Conservation (phyloP, 805 yeast genomes). For the Schizosaccharomyces lindneri region DNA sequence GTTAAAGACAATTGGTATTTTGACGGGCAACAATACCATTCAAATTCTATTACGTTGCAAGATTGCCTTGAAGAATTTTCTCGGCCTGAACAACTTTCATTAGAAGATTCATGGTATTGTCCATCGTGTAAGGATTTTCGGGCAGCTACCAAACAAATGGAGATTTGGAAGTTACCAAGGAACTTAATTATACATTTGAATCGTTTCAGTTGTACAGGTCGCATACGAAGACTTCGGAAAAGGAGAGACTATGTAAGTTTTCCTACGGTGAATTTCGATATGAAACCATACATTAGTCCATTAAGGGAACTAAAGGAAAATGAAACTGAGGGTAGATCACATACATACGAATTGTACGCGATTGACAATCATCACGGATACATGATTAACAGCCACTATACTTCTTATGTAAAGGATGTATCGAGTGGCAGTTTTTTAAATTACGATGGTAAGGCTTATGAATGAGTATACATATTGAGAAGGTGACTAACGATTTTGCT, state of each 20-base stretch:
- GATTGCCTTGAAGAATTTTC: conserved; percentile 59
- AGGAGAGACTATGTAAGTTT: conserved; percentile 65
- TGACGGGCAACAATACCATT: not conserved
- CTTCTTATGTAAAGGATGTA: conserved; percentile 65
- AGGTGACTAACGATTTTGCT: not conserved
- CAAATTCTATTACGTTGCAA: conserved; percentile 24
- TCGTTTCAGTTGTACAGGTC: conserved; percentile 35
- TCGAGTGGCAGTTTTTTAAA: conserved; percentile 66
- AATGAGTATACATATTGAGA: not conserved
- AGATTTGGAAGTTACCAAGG: conserved; percentile 86
- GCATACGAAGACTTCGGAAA: conserved; percentile 32
- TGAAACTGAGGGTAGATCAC: not conserved
- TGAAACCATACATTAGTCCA: conserved; percentile 22
- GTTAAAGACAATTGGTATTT: not conserved
- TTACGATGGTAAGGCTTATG: conserved; percentile 30
- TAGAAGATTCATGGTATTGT: conserved; percentile 84
- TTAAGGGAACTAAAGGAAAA: conserved; percentile 17
- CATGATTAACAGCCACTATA: conserved; percentile 91
- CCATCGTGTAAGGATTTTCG: conserved; percentile 71
- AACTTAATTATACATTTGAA: conserved; percentile 71
- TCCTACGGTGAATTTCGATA: conserved; percentile 62
- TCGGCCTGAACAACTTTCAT: conserved; percentile 60
- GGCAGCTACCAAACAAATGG: conserved; percentile 74
- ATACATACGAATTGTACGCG: conserved; percentile 64
- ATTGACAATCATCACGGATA: conserved; percentile 95